A percentile compares a stretch with the other conserved stretches of the same genome.
Conservation (phyloP, 2,329 filamentous ascomycete genomes). For the Penicillium sp. region DNA sequence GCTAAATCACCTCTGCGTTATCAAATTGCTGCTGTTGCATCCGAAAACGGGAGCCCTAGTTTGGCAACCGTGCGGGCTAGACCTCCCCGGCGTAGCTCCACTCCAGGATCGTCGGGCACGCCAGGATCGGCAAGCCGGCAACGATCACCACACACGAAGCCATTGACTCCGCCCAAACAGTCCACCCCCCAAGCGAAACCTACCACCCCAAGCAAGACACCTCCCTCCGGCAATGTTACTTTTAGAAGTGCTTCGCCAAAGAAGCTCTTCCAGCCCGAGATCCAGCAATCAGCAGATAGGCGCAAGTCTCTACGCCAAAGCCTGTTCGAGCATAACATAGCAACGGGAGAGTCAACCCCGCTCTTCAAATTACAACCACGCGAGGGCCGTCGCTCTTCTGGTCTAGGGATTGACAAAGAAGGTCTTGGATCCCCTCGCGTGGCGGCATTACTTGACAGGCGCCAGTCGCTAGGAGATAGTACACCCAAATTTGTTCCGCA, state of each 20-base stretch:
- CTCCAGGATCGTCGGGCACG: conserved; percentile 45
- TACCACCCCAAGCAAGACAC: conserved; percentile 53
- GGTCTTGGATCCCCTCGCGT: conserved; percentile 76
- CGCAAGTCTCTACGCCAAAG: conserved; percentile 40
- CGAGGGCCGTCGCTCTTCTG: conserved; percentile 58
- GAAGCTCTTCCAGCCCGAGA: conserved; percentile 47
- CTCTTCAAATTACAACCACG: conserved; percentile 64
- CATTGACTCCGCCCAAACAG: conserved; percentile 41
- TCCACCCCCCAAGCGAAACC: conserved; percentile 49
- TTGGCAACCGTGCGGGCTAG: conserved; percentile 53
- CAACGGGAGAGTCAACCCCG: conserved; percentile 61
- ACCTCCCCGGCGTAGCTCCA: conserved; percentile 50
- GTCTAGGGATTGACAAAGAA: conserved; percentile 66
- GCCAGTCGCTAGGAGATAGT: conserved; percentile 69
- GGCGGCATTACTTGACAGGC: conserved; percentile 67
- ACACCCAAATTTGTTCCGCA: conserved; percentile 63
- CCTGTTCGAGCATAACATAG: conserved; percentile 57
- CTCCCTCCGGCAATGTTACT: conserved; percentile 48
- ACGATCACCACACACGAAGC: conserved; percentile 42
- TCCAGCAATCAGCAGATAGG: conserved; percentile 40
- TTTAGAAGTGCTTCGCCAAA: conserved; percentile 52
- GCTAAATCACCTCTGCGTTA: conserved; percentile 28
- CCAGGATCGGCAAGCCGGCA: conserved; percentile 42
- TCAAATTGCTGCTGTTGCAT: conserved; percentile 44
- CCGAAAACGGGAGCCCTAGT: conserved; percentile 56